Base-by-base conservation (phyloP, 495 filamentous ascomycete genomes). In the Aspergillus cavernicola region DNA sequence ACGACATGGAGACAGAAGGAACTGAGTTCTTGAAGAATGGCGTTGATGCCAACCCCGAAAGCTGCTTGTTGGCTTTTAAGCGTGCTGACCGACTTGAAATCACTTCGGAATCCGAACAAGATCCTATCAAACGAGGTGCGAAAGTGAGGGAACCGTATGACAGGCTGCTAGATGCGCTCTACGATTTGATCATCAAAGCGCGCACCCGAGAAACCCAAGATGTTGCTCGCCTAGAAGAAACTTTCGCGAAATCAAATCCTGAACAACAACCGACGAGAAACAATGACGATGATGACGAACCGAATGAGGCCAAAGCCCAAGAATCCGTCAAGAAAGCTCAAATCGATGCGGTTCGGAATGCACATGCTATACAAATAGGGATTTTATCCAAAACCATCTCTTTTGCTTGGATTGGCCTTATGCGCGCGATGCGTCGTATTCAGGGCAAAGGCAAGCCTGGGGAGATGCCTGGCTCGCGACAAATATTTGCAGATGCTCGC, bases 361-460 rank as follows among this genome's bases (percentile, higher is more conserved):
- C 84, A 1, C 85, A 84, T 58, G 80, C 79, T 6, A 80, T 80
- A 4, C 88, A 95, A 58, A 85, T 85, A 22, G 80, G 83, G 16
- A 69, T 87, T 8, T 72, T 97, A 13, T 88, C 84, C 13, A 85
- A 84, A 55, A 88, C 85, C 0, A 81, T 97, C 41, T 91, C 95
- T 0, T 92, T 88, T 63, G 86, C 86, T 15, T 98, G 93, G 93
- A 92, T 98, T 63, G 88, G 89, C 23, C 75, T 96, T 32, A 95
- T 96, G 77, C 85, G 93, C 40, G 85, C 90, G 13, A 93, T 96
- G 83, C 86, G 95, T 39, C 89, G 93, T 38, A 80, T 98, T 26
- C 90, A 97, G 66, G 93, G 93, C 44, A 95, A 97, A 63, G 92
- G 92, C 36, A 85, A 84, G 57, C 81, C 82, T 24, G 80, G 80